Evolutionary conservation across 108 stramenopile species (phyloP).

Genomic region (Aurantiochytrium sp.): DNA sequence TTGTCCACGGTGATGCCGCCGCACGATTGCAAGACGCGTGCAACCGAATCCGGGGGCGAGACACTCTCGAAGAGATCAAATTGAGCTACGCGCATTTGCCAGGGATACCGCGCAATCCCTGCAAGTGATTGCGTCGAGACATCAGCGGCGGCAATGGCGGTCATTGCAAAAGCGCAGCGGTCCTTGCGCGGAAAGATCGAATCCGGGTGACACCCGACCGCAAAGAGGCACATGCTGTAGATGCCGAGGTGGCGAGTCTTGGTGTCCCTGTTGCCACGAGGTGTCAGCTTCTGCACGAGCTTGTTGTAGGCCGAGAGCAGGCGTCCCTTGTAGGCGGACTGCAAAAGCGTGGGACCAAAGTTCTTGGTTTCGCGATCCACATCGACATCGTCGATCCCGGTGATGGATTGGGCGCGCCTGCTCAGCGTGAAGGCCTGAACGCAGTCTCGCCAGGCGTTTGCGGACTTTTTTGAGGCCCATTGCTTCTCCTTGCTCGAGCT

Average conservation of each 20-base stretch:
- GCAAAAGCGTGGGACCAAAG: background rate
- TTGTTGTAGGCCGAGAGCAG: background rate
- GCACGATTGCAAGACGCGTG: no score
- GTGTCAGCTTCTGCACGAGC: background rate
- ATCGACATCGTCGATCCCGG: constrained; percentile 19
- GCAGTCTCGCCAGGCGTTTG: background rate
- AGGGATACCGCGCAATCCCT: background rate
- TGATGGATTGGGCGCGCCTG: background rate
- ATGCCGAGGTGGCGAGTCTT: background rate
- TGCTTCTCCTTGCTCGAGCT: background rate
- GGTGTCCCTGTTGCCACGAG: background rate
- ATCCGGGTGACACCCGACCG: background rate
- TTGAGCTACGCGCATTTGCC: background rate
- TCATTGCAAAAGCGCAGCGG: background rate
- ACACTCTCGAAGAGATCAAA: background rate
- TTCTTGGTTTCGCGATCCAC: background rate
- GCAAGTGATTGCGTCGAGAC: background rate
- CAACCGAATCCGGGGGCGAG: no score
- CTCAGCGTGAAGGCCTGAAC: background rate
- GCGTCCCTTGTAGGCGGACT: background rate
- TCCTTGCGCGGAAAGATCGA: background rate
- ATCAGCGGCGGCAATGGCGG: background rate
- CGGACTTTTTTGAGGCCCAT: background rate
- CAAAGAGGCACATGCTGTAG: background rate
- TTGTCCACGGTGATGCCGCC: no score